Percentiles rank a stretch among this genome's conserved stretches.
Conservation (phyloP, 371 early-diverging fungal genomes). For the Mortierella sp. region DNA sequence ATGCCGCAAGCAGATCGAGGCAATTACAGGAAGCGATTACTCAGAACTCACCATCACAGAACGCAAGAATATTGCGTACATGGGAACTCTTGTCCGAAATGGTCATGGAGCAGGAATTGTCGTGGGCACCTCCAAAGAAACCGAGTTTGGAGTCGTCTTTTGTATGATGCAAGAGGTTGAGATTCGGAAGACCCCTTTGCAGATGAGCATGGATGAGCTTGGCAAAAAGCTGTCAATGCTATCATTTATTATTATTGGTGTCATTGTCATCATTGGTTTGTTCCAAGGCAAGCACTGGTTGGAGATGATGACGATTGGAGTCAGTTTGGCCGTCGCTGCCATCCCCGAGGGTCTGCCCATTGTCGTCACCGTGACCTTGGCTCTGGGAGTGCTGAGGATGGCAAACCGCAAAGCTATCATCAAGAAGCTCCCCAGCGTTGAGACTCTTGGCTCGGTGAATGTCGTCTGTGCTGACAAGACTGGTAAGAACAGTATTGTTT, state of each 20-base stretch:
- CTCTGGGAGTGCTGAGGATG: constrained; percentile 91
- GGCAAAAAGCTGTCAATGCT: constrained; percentile 86
- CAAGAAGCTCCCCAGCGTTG: constrained; percentile 91
- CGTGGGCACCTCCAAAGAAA: constrained; percentile 85
- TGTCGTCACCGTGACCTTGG: constrained; percentile 92
- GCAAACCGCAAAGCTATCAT: constrained; percentile 88
- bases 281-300: constrained; percentile 89
- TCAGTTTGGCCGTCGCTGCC: constrained; percentile 92
- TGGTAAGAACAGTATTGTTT: constrained; percentile 55
- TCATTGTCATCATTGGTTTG: constrained; percentile 90
- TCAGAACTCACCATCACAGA: constrained; percentile 75
- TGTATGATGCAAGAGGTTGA: constrained; percentile 88
- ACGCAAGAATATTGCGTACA: constrained; percentile 85
- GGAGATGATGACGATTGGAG: constrained; percentile 96
- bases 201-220: constrained; percentile 87
- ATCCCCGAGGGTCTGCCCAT: constrained; percentile 96
- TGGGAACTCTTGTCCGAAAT: constrained; percentile 88
- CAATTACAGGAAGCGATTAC: constrained; percentile 59
- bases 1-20: constrained; percentile 69
- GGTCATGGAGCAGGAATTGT: constrained; percentile 87
- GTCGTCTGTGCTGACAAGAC: constrained; percentile 96
- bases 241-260: constrained; percentile 89
- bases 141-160: constrained; percentile 90
- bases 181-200: constrained; percentile 85
- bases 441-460: constrained; percentile 91